Evolutionary conservation across 306 rosid genomes (phyloP).

Genomic region (Cicer yamashitae): DNA sequence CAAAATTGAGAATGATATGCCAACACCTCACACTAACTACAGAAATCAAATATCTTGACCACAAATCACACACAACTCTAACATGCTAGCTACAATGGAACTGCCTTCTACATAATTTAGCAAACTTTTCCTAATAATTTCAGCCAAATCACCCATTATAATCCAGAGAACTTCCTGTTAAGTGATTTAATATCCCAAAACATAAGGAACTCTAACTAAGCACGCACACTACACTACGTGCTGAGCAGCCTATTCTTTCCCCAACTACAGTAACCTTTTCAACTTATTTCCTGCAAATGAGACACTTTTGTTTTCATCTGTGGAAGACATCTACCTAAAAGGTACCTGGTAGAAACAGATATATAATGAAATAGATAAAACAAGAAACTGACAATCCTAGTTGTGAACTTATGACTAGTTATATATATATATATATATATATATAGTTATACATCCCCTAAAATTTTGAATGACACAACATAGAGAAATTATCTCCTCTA

Average conservation of each 20-base stretch:
- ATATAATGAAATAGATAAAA: constrained; percentile 9
- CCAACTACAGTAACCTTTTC: not conserved
- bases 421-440: not conserved
- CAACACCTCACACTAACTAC: constrained; percentile 8
- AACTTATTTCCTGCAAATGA: constrained; percentile 10
- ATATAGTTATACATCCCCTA: not conserved
- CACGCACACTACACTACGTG: not conserved
- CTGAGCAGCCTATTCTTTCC: constrained; percentile 10
- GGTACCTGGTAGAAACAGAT: not conserved
- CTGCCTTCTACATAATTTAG: constrained; percentile 3
- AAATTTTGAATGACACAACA: not conserved
- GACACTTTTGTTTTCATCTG: not conserved
- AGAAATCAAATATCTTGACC: constrained; percentile 25
- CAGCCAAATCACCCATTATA: constrained; percentile 23
- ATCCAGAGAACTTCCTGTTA: constrained; percentile 6
- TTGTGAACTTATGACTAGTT: constrained; percentile 8
- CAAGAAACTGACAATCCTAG: constrained; percentile 10
- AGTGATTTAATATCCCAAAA: constrained; percentile 1
- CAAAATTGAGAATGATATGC: constrained; percentile 6
- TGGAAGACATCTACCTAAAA: not conserved
- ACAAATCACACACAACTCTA: constrained; percentile 26
- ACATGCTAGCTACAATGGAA: constrained; percentile 36
- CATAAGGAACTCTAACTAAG: not conserved
- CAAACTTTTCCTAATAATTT: not conserved
- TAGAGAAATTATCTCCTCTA: constrained; percentile 17